Base-by-base conservation (phyloP, 2,329 filamentous ascomycete species). In the Aspergillus thermomutatus region DNA sequence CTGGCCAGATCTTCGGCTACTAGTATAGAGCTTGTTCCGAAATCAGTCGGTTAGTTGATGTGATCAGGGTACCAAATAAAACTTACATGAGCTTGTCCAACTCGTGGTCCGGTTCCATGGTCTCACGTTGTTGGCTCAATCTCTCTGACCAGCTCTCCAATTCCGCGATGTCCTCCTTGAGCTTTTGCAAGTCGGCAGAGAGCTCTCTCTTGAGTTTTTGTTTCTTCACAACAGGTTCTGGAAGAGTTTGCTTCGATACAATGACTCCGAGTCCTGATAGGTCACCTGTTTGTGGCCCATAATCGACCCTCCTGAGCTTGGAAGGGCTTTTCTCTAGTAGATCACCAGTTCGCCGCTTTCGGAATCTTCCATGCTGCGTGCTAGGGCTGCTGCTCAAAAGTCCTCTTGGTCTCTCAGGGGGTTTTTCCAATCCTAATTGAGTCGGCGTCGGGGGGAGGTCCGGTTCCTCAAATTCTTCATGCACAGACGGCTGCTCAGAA, bases 131-230 rank as follows among this genome's bases (percentile, higher is more conserved):
- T 50, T 66, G 79, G 48, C 28, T 79, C 75, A 50, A 86, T 19
- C 82, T 79, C 49, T 83, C 79, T 52, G 86, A 87, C 64, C 87
- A 87, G n/a, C 75, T 76, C 51, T 79, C 79, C 7, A 83, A 79
- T 4, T 84, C 66, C 8, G 77, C 69, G n/a, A 90, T 66, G 60
- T 91, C 87, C 23, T 76, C 77, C 65, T 83, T 80, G 0, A 91
- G 71, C 46, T 76, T 74, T 40, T 78, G 75, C 2, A 89, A 72
- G 64, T 90, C 82, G 4, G 77, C 77, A 3, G 79, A 71, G 1
- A 90, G 74, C 5, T 77, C 75, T 54, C 84, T 81, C 46, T 81
- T 80, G 31, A 81, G 66, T 46, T 77, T 77, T 60, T 79, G 81
- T 67, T 85, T 87, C 23, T 78, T 66, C 26, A 58, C 52, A n/a